Evolutionary conservation across 495 filamentous ascomycete genomes (phyloP).

Genomic region (Xylaria nigripes): DNA sequence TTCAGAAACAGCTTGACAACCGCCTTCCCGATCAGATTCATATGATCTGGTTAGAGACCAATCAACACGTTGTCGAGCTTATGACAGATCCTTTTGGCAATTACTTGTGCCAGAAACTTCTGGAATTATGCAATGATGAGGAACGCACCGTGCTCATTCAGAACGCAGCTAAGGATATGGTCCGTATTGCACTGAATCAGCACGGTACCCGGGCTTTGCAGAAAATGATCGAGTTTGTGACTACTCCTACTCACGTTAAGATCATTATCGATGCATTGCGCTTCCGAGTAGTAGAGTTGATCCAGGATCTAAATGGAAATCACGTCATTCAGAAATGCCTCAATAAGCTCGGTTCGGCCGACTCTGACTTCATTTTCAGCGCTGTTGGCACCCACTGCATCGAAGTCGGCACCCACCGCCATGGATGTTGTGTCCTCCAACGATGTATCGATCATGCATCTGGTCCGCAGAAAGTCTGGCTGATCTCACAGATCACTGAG

Average conservation of each 20-base stretch:
- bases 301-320: slow-evolving; percentile 95
- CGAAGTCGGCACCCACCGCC: slow-evolving; percentile 89
- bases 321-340: slow-evolving; percentile 99
- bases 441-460: slow-evolving; percentile 97
- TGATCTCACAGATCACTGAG: slow-evolving; percentile 76
- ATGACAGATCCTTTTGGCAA: slow-evolving; percentile 99
- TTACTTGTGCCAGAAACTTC: slow-evolving; percentile 93
- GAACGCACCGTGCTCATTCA: slow-evolving; percentile 89
- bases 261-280: slow-evolving; percentile 74
- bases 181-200: slow-evolving; percentile 88
- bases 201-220: slow-evolving; percentile 93
- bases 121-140: slow-evolving; percentile 87
- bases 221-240: slow-evolving; percentile 98
- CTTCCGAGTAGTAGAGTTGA: slow-evolving; percentile 76
- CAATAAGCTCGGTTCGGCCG: slow-evolving; percentile 72
- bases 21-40: slow-evolving; percentile 72
- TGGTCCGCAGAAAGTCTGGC: slow-evolving; percentile 74
- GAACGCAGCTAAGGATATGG: slow-evolving; percentile 76
- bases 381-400: slow-evolving; percentile 82
- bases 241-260: slow-evolving; percentile 64
- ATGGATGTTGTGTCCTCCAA: slow-evolving; percentile 96
- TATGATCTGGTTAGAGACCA: slow-evolving; percentile 88
- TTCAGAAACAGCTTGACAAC: slow-evolving; percentile 96
- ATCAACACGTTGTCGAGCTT: slow-evolving; percentile 84
- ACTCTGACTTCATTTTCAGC: slow-evolving; percentile 93